Evolutionary conservation across 176 grass and related monocot genomes (phyloP).

Genomic region (Cenchrus americanus): DNA sequence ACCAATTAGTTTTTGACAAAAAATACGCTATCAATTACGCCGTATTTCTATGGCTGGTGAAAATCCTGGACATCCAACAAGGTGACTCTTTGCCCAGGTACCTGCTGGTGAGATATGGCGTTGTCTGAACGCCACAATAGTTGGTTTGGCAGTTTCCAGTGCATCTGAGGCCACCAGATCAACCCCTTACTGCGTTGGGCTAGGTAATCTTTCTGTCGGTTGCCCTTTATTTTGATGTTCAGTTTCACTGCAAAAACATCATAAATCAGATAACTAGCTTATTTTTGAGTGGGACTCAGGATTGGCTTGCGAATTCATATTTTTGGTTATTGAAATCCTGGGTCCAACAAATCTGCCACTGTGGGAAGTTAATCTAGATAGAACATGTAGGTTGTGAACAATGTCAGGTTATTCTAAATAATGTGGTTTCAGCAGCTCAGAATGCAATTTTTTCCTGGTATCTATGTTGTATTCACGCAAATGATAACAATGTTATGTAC

Average conservation of each 20-base stretch:
- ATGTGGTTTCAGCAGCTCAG: constrained; percentile 9
- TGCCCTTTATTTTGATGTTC: not conserved
- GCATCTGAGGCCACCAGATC: constrained; percentile 36
- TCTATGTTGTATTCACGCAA: not conserved
- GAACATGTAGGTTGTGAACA: not conserved
- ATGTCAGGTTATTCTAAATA: not conserved
- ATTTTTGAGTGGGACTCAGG: not conserved
- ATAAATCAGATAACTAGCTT: not conserved
- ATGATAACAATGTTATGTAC: not conserved
- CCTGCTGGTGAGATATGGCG: constrained; percentile 71
- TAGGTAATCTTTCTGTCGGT: constrained; percentile 57
- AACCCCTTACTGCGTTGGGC: constrained; percentile 67
- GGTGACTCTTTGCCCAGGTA: constrained; percentile 56
- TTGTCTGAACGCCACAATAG: constrained; percentile 88
- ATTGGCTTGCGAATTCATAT: not conserved
- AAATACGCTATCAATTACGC: not conserved
- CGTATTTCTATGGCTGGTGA: not conserved
- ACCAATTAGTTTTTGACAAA: not conserved
- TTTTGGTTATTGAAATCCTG: not conserved
- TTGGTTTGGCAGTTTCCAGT: constrained; percentile 68
- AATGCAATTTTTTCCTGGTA: not conserved
- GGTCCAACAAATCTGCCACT: not conserved
- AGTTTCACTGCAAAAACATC: not conserved
- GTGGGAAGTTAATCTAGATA: not conserved
- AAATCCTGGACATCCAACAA: not conserved